Percentiles rank a stretch among this genome's conserved stretches.
Evolutionary conservation across 2,329 filamentous ascomycete species (phyloP).

Genomic region (Colletotrichum karsti): DNA sequence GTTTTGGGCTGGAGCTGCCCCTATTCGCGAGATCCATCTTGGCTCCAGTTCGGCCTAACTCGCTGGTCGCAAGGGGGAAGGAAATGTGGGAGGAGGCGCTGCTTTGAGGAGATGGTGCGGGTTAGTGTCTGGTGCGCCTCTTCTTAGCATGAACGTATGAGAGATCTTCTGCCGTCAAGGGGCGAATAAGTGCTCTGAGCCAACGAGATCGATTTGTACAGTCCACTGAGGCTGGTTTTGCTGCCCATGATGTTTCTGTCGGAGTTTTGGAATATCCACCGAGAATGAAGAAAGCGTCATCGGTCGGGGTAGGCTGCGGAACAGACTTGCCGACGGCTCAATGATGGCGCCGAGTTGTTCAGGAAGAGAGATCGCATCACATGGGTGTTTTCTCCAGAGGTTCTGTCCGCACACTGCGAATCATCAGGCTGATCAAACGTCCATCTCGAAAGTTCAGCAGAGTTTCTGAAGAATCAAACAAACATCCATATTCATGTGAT

Average conservation of each 20-base stretch:
- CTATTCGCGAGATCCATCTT: constrained; percentile 1
- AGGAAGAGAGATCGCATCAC: too few species aligned
- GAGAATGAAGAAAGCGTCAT: neutral
- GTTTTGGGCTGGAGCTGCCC: neutral
- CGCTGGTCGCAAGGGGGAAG: neutral
- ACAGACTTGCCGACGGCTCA: neutral
- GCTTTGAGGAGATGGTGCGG: constrained; percentile 8
- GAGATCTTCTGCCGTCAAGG: neutral
- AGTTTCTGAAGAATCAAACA: neutral
- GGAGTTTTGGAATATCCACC: neutral
- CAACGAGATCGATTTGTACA: neutral
- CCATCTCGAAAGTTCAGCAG: constrained; percentile 8
- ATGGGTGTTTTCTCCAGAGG: neutral
- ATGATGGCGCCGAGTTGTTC: neutral
- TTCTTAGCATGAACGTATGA: neutral
- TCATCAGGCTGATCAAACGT: neutral
- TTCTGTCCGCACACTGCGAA: neutral
- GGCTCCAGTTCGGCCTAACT: neutral
- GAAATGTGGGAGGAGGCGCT: neutral
- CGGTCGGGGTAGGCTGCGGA: neutral
- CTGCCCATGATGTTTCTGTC: neutral
- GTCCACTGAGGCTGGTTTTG: neutral
- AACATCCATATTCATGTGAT: neutral
- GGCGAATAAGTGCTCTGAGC: neutral
- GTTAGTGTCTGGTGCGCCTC: neutral